Conservation (phyloP, 2,329 filamentous ascomycete genomes). For the Sphaerulina vaccinii region DNA sequence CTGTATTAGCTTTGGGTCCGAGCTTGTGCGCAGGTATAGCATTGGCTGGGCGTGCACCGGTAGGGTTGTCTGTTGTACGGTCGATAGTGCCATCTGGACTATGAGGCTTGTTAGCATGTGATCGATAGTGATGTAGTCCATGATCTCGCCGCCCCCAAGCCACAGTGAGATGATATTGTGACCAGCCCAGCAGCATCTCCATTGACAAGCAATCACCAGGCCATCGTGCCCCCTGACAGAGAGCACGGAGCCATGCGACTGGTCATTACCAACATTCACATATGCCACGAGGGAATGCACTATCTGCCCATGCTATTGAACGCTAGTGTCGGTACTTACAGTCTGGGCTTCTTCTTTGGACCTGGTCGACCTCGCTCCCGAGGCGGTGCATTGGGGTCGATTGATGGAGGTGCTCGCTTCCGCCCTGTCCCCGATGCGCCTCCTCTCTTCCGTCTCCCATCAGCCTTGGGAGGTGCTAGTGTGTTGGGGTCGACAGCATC, state of each 20-base stretch:
- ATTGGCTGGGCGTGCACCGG: conserved; percentile 16
- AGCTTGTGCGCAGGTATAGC: conserved; percentile 68
- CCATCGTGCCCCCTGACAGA: too few relatives aligned
- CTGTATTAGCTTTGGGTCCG: conserved; percentile 93
- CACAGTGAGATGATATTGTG: too few relatives aligned
- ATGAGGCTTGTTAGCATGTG: conserved; percentile 25
- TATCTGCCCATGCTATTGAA: neutral
- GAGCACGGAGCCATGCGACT: too few relatives aligned
- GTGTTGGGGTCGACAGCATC: conserved; percentile 40
- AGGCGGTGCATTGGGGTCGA: conserved; percentile 49
- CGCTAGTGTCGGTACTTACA: conserved; percentile 62
- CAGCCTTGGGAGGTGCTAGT: conserved; percentile 45
- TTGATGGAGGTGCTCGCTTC: conserved; percentile 38
- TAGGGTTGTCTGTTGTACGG: conserved; percentile 30
- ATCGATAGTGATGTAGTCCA: neutral
- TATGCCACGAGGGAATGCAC: too few relatives aligned
- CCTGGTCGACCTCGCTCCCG: conserved; percentile 70
- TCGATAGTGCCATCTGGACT: conserved; percentile 55
- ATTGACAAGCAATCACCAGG: too few relatives aligned
- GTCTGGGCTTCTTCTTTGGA: conserved; percentile 90
- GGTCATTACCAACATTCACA: too few relatives aligned
- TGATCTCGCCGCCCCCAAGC: too few relatives aligned
- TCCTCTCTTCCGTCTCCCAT: conserved; percentile 68
- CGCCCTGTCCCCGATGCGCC: conserved; percentile 36
- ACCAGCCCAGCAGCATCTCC: too few relatives aligned